A percentile compares a stretch with the other conserved stretches of the same genome.
Conservation (phyloP, 2,329 filamentous ascomycete genomes). For the Fusarium pseudograminearum region DNA sequence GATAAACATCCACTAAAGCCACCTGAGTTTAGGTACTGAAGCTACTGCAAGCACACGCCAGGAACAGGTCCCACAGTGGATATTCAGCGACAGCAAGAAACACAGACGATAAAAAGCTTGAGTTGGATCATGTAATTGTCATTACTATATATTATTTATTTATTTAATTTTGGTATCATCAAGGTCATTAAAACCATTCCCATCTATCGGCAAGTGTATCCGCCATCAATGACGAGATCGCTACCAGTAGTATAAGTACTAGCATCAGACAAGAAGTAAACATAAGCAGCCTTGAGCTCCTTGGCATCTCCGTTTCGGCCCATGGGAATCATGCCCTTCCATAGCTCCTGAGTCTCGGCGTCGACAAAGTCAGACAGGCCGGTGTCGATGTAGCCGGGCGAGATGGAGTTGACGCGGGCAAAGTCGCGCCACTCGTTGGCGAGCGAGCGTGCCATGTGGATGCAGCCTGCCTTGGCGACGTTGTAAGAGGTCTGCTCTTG, state of each 20-base stretch:
- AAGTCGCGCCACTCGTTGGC: conserved; percentile 78
- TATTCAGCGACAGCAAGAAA: neutral
- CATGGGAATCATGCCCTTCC: conserved; percentile 81
- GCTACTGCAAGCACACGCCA: conserved; percentile 22
- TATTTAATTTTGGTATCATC: conserved; percentile 29
- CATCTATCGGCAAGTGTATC: conserved; percentile 66
- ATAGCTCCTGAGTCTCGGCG: conserved; percentile 75
- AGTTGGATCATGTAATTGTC: conserved; percentile 23
- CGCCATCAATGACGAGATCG: conserved; percentile 79
- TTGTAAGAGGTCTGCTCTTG: conserved; percentile 77
- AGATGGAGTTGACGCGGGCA: conserved; percentile 74
- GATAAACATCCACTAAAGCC: conserved; percentile 5
- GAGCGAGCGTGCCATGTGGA: conserved; percentile 59
- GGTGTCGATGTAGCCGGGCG: conserved; percentile 76
- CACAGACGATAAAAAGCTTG: no score
- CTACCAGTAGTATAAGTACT: conserved; percentile 79
- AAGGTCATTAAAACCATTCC: conserved; percentile 18
- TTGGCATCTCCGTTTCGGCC: conserved; percentile 74
- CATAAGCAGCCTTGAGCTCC: conserved; percentile 82
- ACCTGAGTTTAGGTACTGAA: neutral
- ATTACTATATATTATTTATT: conserved; percentile 24
- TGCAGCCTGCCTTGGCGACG: conserved; percentile 69
- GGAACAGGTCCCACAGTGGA: conserved; percentile 28
- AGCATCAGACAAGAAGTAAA: conserved; percentile 81
- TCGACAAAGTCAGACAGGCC: conserved; percentile 76